Evolutionary conservation across 2,329 filamentous ascomycete genomes (phyloP), one percentile per base, ranked within the genome.

Genomic region (Cercospora sojina): DNA sequence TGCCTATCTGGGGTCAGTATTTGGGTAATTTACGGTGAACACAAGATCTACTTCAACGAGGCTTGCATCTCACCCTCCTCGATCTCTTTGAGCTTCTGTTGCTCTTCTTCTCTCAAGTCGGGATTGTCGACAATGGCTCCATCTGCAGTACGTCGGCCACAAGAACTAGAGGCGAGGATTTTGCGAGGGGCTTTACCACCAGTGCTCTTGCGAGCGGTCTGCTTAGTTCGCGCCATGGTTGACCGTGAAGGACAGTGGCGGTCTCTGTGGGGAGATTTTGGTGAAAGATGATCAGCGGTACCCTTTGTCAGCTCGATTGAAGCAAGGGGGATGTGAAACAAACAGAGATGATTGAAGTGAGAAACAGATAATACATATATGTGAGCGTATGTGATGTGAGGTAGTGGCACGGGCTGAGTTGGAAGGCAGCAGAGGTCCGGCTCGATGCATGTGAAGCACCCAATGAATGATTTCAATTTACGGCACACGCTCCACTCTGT

Each of bases 11-110:
- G 35, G 7, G 58, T 27, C 67, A 64, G 63, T 20, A 27, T 29
- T 20, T 13, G 47, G 25, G 23, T 9, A 7, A 18, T 13, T 16
- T 8, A 12, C 2, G 12, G n/a, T 32, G 10, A 13, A 18, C 2
- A 8, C 0, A 43, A 29, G 8, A 29, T 25, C 13, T 62, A 53
- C 69, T 67, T 70, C 59, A 73, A 38, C 31, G 70, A 63, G 10
- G 71, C 71, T 25, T 71, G 67, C 73, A 75, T 74, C 31, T 67
- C 70, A 29, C 72, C 72, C 57, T 73, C 71, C 56, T 72, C 68
- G 29, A 74, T 73, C 64, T 69, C 71, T 57, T 73, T 70, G 60
- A 70, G 66, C 69, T 67, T 70, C 56, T 68, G 62, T 4, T 69
- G 70, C n/a, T 65, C 68, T n/a, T 70, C 65, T 3, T 65, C 67